These are phyloP conservation scores for Phoma sp. DNA, from an alignment of 2,329 filamentous ascomycete genomes.

Conservation along the genomic window DNA sequence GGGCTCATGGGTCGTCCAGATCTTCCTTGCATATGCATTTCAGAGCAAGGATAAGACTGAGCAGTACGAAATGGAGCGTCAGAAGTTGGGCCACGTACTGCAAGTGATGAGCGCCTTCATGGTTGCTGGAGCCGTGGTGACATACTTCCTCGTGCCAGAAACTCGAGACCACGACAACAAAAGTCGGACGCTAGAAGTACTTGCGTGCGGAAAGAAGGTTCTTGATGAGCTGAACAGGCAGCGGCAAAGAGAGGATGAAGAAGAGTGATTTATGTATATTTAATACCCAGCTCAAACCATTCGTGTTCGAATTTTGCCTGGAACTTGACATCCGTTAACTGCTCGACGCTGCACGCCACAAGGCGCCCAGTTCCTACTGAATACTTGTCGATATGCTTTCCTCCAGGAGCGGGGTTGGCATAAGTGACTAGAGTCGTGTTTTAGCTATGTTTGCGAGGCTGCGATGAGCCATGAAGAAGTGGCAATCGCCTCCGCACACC, in stretches of 20 bases:
- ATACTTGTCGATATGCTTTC: too few species aligned
- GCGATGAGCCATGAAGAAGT: background rate
- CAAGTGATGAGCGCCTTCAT: constrained; percentile 47
- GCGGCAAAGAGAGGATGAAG: constrained; percentile 33
- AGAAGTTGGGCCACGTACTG: constrained; percentile 41
- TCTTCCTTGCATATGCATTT: constrained; percentile 48
- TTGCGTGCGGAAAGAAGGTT: constrained; percentile 42
- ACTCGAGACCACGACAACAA: constrained; percentile 44
- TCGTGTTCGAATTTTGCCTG: too few species aligned
- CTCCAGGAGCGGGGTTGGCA: too few species aligned
- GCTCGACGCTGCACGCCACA: too few species aligned
- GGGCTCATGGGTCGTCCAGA: constrained; percentile 56
- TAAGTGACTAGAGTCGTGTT: background rate
- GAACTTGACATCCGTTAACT: too few species aligned
- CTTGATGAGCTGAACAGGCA: constrained; percentile 41
- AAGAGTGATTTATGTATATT: too few species aligned
- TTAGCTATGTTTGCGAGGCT: background rate
- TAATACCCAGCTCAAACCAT: too few species aligned
- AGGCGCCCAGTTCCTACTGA: too few species aligned
- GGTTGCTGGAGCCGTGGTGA: constrained; percentile 42
- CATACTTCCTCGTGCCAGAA: constrained; percentile 43
- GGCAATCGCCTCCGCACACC: too few species aligned
- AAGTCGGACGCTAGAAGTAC: constrained; percentile 41
- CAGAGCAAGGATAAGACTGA: constrained; percentile 21
- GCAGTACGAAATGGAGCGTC: constrained; percentile 33